Base-by-base conservation (phyloP, 2,329 filamentous ascomycete species). In the Botrytis paeoniae region DNA sequence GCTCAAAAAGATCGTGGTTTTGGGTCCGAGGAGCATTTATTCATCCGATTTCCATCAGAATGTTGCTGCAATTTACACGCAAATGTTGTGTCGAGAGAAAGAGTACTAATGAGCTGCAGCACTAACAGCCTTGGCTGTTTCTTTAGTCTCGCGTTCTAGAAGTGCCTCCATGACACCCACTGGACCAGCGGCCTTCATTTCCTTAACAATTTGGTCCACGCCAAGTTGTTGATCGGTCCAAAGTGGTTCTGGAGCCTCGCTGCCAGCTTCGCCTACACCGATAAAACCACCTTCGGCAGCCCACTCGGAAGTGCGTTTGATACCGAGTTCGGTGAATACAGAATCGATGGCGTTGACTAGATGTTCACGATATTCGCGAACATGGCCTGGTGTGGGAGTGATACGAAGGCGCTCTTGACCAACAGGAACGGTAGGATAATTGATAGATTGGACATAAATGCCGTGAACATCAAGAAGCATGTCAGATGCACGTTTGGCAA, bases 371-470 rank as follows among this genome's bases (percentile, higher is more conserved):
- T 93, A 94, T 78, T 93, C 89, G 83, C 92, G 92, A 72, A 89
- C 89, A 82, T 99, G 96, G 61, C 96, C 96, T 0, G 96, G 96
- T 1, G 96, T 99, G 0, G 96, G 96, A 2, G 96, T 99, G 82
- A 99, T 94, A 77, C 96, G 92, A 73, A 99, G 91, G 73, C 96
- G 91, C 84, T 99, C 96, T 85, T 99, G 95, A n/a, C 96, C 96
- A 10, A 97, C 94, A 3, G 96, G 96, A 4, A 99, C 96, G 69
- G 96, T 99, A 3, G 96, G 96, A 84, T 98, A 98, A 85, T 99
- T 99, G 88, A 99, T 98, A 72, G 94, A 94, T 84, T 99, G 96
- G 39, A 99, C 96, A 81, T 99, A 99, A 81, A 99, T 98, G 75
- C 91, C 89, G 85, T 97, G 93, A 77, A 97, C 92, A 77, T 92